Base-by-base conservation (phyloP, 805 yeast genomes). In the Zygosaccharomyces bailii region DNA sequence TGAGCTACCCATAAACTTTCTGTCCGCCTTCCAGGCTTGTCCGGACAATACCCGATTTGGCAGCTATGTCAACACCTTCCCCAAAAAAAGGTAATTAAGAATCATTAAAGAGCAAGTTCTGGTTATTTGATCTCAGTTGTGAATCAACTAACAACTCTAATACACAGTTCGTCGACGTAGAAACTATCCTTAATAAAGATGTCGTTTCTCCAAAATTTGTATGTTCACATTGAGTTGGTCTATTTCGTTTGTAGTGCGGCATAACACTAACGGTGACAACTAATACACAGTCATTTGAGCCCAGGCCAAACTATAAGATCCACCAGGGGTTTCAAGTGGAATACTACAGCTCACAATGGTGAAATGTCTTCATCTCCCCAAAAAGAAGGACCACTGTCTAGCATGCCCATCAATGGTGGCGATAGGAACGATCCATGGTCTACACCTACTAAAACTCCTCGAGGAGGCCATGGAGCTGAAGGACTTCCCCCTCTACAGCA, bases 251-350 rank as follows among this genome's bases (percentile, higher is more conserved):
- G 14, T 16, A 27, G 13, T 8, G 18, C 14, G 13, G 4, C 39
- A 32, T 23, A 17, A 30, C 42, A 43, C 48, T 50, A 45, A 45
- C 52, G 33, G 16, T 13, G 14, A 5, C 21, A 9, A 18, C 42
- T 29, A 14, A 27, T 31, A 14, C 8, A 21, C 35, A 67, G 70
- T 44, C 74, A 71, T 46, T 49, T 71, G 45, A 70, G 70, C 53
- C 72, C 72, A 38, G 74, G 74, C 4, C 76, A 72, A 48, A 72
- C 76, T 1, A 71, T 73, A 44, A 66, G 70, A 38, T 68, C 76
- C 11, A 69, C 75, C 2, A 63, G 75, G 48, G 77, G 75, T 2
- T 73, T 72, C 57, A 71, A 66, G 50, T 68, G 71, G 65, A 62
- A 65, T 21, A 57, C 55, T 32, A 49, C 46, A 30, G 52, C 45